Evolutionary conservation across 2,329 filamentous ascomycete genomes (phyloP), one percentile per base, ranked within the genome.

Genomic region (Cercospora zeina): DNA sequence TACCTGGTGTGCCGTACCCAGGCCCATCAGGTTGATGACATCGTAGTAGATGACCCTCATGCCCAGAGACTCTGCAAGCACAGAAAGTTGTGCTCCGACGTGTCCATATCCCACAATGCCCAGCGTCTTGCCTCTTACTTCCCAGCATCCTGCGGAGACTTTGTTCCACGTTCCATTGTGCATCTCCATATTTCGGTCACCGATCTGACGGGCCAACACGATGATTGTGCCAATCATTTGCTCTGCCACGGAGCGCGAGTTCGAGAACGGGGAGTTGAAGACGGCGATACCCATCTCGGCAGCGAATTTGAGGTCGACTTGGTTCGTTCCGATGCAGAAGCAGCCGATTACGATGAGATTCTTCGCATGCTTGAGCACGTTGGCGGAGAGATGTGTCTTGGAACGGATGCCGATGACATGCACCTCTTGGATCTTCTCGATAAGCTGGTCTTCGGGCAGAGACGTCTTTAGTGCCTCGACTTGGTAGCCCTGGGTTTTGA

Each of bases 1-100:
- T 39, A 97, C 89, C 76, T 97, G 95, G 69, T 84, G 87, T 33
- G 93, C 87, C 10, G 90, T 96, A 60, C 95, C 95, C 75, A 99
- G 80, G 49, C 90, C 89, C 95, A 99, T 99, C 69, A 97, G 83
- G 69, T 93, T 96, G 66, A 96, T 79, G 6, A 96, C 87, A 77
- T 99, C 95, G 77, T 96, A 97, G 82, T 97, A 99, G 71, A 97
- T 93, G 72, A 99, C 95, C 14, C 84, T 87, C 93, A 99, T 97
- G 54, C 95, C 95, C 92, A 99, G 96, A 24, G 93, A 87, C 78
- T 99, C 95, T 30, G 95, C 93, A 66, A 99, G 82, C 45, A 99
- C 95, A 0, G 93, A 97, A 67, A 99, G 81, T 78, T 99, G 95
- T 56, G 91, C 93, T 65, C 95, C 95, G 74, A 99, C 97, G 75